Evolutionary conservation across 768 basidiomycete species (phyloP).

Genomic region (Podaxis sp.): DNA sequence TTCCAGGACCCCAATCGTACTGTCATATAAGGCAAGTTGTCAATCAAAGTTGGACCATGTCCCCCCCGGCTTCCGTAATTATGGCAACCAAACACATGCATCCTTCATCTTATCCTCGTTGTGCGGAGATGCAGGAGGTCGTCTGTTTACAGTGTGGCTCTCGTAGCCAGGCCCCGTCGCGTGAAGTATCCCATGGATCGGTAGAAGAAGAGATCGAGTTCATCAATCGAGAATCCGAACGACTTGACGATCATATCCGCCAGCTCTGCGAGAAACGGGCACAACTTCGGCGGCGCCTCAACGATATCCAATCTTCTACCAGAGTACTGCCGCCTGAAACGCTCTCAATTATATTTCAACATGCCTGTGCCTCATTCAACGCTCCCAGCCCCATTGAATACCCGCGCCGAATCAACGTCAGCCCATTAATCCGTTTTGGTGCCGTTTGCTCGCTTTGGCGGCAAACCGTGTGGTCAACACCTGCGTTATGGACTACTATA

Average conservation of each 20-base stretch:
- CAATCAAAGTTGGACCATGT: no score
- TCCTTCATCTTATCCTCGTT: not conserved
- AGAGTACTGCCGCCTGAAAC: conserved; percentile 3
- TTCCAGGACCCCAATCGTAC: no score
- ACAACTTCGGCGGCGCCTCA: not conserved
- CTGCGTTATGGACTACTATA: conserved; percentile 1
- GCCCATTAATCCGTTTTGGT: conserved; percentile 3
- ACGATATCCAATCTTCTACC: not conserved
- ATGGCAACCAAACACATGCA: no score
- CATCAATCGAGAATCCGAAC: not conserved
- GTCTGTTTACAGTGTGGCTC: not conserved
- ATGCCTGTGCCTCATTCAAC: not conserved
- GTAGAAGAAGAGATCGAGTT: not conserved
- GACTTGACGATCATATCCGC: not conserved
- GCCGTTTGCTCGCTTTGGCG: conserved; percentile 8
- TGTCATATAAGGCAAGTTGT: no score
- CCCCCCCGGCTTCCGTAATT: no score
- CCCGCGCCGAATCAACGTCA: not conserved
- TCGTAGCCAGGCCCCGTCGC: not conserved
- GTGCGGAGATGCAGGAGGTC: not conserved
- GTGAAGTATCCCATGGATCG: not conserved
- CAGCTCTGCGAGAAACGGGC: not conserved
- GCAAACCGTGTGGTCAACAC: conserved; percentile 5
- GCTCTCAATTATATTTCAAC: not conserved
- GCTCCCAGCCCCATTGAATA: not conserved